Percentiles rank a stretch among this genome's conserved stretches.
Conservation (phyloP, 345 rosid species). For the Angophora floribunda region DNA sequence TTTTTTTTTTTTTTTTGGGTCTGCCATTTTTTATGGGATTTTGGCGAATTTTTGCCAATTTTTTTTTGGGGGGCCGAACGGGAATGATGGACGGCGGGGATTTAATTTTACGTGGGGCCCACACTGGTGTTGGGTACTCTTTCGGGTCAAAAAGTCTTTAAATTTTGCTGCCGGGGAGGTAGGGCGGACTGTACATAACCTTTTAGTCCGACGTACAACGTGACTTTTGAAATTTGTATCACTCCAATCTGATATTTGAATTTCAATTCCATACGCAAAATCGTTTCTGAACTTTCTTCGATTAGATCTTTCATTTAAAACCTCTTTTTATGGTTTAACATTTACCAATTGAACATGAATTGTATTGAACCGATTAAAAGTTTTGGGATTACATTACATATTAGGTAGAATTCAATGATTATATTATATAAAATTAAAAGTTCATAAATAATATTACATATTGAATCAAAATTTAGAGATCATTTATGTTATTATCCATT, state of each 20-base stretch:
- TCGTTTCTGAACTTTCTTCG: no score
- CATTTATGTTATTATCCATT: no score
- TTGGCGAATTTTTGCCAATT: not conserved
- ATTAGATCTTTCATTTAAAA: no score
- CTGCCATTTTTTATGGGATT: not conserved
- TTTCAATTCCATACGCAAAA: no score
- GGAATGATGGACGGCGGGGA: not conserved
- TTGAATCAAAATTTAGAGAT: no score
- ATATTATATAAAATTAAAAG: no score
- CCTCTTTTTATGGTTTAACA: no score
- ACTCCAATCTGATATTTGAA: not conserved
- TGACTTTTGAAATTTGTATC: no score
- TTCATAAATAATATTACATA: no score
- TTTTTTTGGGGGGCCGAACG: not conserved
- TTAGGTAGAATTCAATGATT: fast-evolving
- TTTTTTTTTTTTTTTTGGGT: not conserved
- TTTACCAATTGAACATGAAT: no score
- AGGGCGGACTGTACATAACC: not conserved
- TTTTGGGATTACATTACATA: no score
- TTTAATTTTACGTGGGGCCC: not conserved
- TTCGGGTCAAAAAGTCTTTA: not conserved
- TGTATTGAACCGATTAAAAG: no score
- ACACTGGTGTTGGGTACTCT: not conserved
- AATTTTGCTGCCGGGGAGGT: not conserved
- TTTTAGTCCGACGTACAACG: not conserved